These are phyloP conservation scores for Stephania cephalantha DNA, from an alignment of 164 flowering plant species.

Conservation along the genomic window DNA sequence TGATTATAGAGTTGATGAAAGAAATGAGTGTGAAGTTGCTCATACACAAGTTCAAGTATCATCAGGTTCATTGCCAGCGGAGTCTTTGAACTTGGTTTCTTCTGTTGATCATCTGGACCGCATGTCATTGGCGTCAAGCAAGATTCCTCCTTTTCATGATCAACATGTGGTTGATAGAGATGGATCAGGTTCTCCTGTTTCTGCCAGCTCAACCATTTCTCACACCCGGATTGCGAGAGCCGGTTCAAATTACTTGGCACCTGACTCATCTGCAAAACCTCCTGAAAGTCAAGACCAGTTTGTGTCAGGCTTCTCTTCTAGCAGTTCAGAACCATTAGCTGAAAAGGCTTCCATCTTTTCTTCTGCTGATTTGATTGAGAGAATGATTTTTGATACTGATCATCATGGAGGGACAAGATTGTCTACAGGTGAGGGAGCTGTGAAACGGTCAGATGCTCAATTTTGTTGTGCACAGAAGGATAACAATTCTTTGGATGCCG, in stretches of 20 bases:
- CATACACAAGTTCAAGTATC: constrained; percentile 69
- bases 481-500: constrained; percentile 26
- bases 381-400: constrained; percentile 20
- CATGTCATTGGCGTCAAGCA: constrained; percentile 50
- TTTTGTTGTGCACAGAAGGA: constrained; percentile 58
- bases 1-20: constrained; percentile 15
- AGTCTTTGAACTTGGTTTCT: constrained; percentile 51
- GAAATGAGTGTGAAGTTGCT: constrained; percentile 19
- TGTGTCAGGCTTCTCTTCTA: constrained; percentile 19
- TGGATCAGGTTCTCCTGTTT: constrained; percentile 50
- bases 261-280: constrained; percentile 16
- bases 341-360: constrained; percentile 17
- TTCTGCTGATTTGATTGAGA: constrained; percentile 20
- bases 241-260: constrained; percentile 21
- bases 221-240: constrained; percentile 27
- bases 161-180: constrained; percentile 38
- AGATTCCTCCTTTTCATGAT: constrained; percentile 41
- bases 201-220: constrained; percentile 52
- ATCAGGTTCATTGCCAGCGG: constrained; percentile 70
- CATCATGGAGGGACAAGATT: constrained; percentile 11
- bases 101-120: constrained; percentile 49
- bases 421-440: constrained; percentile 25
- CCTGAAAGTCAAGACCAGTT: constrained; percentile 19
- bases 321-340: constrained; percentile 11
- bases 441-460: constrained; percentile 29